These are phyloP conservation scores for Vitis hybrid DNA, from an alignment of 177 flowering plant genomes.

Conservation along the genomic window DNA sequence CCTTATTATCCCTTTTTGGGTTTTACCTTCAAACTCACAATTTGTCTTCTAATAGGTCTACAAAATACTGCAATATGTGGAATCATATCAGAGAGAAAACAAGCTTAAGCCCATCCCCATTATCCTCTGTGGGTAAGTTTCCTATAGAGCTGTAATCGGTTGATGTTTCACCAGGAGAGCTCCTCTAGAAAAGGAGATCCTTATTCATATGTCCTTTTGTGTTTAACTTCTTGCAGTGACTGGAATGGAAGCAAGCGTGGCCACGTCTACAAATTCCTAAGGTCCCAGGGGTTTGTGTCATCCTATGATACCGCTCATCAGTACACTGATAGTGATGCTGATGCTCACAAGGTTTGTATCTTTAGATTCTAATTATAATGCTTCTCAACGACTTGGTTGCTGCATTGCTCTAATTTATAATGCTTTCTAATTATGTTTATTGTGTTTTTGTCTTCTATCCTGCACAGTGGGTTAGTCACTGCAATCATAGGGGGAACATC, in stretches of 20 bases:
- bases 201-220: background rate
- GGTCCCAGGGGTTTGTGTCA: constrained; percentile 95
- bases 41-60: constrained; percentile 55
- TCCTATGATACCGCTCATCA: constrained; percentile 97
- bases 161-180: background rate
- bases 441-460: background rate
- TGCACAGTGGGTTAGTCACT: constrained; percentile 93
- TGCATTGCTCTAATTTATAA: background rate
- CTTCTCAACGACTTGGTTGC: too few species aligned
- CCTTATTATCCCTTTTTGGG: background rate
- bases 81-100: constrained; percentile 81
- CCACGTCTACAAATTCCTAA: constrained; percentile 91
- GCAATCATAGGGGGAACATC: constrained; percentile 88
- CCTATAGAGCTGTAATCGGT: background rate
- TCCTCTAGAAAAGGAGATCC: background rate
- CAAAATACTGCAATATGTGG: constrained; percentile 82
- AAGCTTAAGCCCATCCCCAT: constrained; percentile 77
- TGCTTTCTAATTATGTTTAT: constrained; percentile 5
- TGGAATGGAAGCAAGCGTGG: constrained; percentile 99
- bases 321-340: constrained; percentile 68
- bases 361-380: constrained; percentile 1
- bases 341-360: constrained; percentile 81
- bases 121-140: constrained; percentile 85
- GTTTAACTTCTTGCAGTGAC: constrained; percentile 45
- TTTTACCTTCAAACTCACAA: background rate